phyloP scores from a whole-genome alignment of 1,139 yeast species.

The Yamadazyma kanchanaburiensis region DNA sequence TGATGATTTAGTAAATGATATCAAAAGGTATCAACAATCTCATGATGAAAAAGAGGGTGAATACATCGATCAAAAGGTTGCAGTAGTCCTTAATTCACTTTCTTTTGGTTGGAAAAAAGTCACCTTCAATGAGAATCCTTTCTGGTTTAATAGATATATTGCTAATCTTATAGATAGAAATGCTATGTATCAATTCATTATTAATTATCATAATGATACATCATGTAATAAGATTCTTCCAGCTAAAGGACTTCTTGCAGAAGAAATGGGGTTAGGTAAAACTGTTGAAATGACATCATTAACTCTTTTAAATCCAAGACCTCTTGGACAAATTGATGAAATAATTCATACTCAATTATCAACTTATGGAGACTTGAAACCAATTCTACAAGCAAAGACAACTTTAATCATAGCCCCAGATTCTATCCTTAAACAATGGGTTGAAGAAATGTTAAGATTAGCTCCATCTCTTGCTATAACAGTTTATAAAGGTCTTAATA shows the following conservation, averaged over 20 bases:
- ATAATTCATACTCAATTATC: slow-evolving; percentile 31
- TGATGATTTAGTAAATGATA: slow-evolving; percentile 6
- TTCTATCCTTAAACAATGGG: slow-evolving; percentile 82
- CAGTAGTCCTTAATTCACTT: slow-evolving; percentile 28
- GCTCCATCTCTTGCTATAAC: slow-evolving; percentile 57
- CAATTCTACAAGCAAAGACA: slow-evolving; percentile 56
- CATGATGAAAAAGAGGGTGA: slow-evolving; percentile 1
- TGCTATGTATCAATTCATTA: slow-evolving; percentile 25
- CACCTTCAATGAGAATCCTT: slow-evolving; percentile 11
- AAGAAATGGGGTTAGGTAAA: slow-evolving; percentile 97
- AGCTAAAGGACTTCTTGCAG: slow-evolving; percentile 75
- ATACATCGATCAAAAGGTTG: slow-evolving; percentile 12
- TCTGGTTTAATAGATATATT: slow-evolving; percentile 51
- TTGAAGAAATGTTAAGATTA: slow-evolving; percentile 60
- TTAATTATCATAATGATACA: slow-evolving; percentile 15
- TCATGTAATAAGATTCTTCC: slow-evolving; percentile 21
- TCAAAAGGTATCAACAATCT: slow-evolving; percentile 1
- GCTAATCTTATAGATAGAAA: slow-evolving; percentile 40
- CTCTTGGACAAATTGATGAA: slow-evolving; percentile 40
- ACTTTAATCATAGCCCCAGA: slow-evolving; percentile 85
- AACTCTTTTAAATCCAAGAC: slow-evolving; percentile 55
- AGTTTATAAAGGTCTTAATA: slow-evolving; percentile 60
- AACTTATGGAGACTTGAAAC: slow-evolving; percentile 33
- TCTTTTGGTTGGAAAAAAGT: slow-evolving; percentile 54
- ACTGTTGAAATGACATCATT: slow-evolving; percentile 80